Evolutionary conservation across 148 eudicot genomes (phyloP), one percentile per base, ranked within the genome.

Genomic region (Tetragonia tetragonoides): DNA sequence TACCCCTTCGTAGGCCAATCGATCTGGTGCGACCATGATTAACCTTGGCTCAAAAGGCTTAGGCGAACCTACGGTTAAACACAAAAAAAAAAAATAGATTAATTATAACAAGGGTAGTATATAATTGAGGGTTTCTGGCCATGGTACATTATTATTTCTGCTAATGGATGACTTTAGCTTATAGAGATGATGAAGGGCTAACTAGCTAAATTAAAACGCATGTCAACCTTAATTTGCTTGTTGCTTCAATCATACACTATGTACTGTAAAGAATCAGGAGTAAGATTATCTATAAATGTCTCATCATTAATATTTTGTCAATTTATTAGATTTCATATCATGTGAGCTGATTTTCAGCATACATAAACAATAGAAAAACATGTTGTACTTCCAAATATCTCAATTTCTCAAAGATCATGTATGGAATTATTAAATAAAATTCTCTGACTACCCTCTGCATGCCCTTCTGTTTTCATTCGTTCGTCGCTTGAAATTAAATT

Each of bases 121-220:
- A 9, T 7, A 47, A 7, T 47, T 7, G 10, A 7, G 53, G 10
- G 1, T 47, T 47, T 12, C 53, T 47, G 10, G 53, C 14, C 28
- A 46, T 23, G 2, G 1, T 70, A 49, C 17, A 39, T 20, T 15
- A 67, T 40, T 0, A 38, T 15, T 16, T 66, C 12, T 37, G 44
- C 39, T 37, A 38, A 7, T 38, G 34, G 56, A 11, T 40, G 20
- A 42, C n/a, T n/a, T n/a, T 74, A 67, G 60, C 77, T 74, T 28
- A 42, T 60, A 39, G 77, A 74, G 67, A 60, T 74, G 64, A 74
- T 74, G n/a, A 74, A 74, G 54, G 49, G 77, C 38, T 60, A 74
- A 12, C 28, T 23, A 11, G 41, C n/a, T n/a, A n/a, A n/a, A n/a
- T n/a, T n/a, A 9, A 17, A 37, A 53, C 7, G 44, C 66, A 60